phyloP scores from a whole-genome alignment of 164 flowering plant species.

The Piper longum region DNA sequence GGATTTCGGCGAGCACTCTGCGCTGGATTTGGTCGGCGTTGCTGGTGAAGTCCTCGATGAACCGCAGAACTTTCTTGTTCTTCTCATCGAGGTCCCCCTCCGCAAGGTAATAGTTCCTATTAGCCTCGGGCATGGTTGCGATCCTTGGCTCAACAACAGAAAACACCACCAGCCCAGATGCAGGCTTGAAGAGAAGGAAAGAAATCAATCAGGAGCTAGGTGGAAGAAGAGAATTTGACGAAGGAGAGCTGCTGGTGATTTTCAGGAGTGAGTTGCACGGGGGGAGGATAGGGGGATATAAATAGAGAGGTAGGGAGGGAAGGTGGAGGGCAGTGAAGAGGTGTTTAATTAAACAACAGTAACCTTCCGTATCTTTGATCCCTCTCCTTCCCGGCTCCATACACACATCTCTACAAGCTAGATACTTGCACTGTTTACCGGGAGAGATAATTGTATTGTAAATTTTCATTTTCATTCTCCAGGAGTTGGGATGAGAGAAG shows the following conservation, averaged over 20 bases:
- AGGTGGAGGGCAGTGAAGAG: not conserved
- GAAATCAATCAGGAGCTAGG: slow-evolving; percentile 3
- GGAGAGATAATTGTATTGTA: too few relatives aligned
- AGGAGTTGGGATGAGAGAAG: not conserved
- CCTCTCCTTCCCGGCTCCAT: not conserved
- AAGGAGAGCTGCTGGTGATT: slow-evolving; percentile 5
- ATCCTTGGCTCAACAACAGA: not conserved
- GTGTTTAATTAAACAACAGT: not conserved
- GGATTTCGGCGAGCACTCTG: slow-evolving; percentile 53
- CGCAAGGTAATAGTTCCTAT: slow-evolving; percentile 14
- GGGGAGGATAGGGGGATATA: not conserved
- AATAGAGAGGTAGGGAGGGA: not conserved
- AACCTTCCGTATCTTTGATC: not conserved
- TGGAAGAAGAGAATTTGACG: slow-evolving; percentile 2
- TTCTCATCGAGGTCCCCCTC: slow-evolving; percentile 14
- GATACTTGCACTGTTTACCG: too few relatives aligned
- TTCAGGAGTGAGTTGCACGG: slow-evolving; percentile 8
- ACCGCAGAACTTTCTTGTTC: slow-evolving; percentile 47
- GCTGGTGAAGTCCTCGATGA: slow-evolving; percentile 65
- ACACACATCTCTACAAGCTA: not conserved
- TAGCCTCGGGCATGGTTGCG: slow-evolving; percentile 66
- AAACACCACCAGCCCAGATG: not conserved
- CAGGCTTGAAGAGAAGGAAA: not conserved
- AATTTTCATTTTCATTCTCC: not conserved
- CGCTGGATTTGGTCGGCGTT: slow-evolving; percentile 55